phyloP scores from a whole-genome alignment of 306 rosid species.

The Astragalus glycyphyllos region DNA sequence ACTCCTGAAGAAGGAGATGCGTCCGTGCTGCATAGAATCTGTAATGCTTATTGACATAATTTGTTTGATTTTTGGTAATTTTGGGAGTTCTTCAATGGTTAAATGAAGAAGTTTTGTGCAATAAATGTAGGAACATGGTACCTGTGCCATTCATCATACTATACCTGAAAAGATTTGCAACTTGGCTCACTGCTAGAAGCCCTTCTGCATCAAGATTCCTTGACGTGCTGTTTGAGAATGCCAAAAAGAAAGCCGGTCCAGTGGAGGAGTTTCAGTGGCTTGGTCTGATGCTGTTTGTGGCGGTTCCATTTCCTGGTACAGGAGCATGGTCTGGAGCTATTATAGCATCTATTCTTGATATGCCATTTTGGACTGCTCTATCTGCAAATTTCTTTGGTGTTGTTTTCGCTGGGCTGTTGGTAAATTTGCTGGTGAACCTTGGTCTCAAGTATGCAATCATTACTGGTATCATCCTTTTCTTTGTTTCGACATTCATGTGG shows the following conservation, averaged over 20 bases:
- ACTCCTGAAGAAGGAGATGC: neutral
- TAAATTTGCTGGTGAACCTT: slow-evolving; percentile 89
- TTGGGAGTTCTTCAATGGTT: slow-evolving; percentile 29
- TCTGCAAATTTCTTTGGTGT: slow-evolving; percentile 89
- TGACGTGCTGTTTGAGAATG: slow-evolving; percentile 69
- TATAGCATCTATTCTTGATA: slow-evolving; percentile 87
- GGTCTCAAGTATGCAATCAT: slow-evolving; percentile 80
- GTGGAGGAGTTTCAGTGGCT: slow-evolving; percentile 98
- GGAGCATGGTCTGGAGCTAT: slow-evolving; percentile 97
- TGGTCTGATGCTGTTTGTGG: slow-evolving; percentile 92
- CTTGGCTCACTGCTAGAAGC: slow-evolving; percentile 79
- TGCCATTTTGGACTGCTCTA: slow-evolving; percentile 89
- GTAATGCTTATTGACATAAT: slow-evolving; percentile 6
- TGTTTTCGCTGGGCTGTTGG: slow-evolving; percentile 85
- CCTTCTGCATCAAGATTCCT: slow-evolving; percentile 60
- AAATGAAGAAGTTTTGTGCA: slow-evolving; percentile 30
- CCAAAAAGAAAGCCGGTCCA: slow-evolving; percentile 89
- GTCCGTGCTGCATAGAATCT: neutral
- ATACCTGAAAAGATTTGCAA: slow-evolving; percentile 71
- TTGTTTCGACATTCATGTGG: slow-evolving; percentile 93
- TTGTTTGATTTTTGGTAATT: slow-evolving; percentile 11
- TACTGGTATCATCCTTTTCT: slow-evolving; percentile 77
- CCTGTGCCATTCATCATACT: slow-evolving; percentile 92
- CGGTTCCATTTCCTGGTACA: slow-evolving; percentile 97
- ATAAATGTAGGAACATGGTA: slow-evolving; percentile 82